Evolutionary conservation across 2,329 filamentous ascomycete genomes (phyloP).

Genomic region (Penicillium paneum): DNA sequence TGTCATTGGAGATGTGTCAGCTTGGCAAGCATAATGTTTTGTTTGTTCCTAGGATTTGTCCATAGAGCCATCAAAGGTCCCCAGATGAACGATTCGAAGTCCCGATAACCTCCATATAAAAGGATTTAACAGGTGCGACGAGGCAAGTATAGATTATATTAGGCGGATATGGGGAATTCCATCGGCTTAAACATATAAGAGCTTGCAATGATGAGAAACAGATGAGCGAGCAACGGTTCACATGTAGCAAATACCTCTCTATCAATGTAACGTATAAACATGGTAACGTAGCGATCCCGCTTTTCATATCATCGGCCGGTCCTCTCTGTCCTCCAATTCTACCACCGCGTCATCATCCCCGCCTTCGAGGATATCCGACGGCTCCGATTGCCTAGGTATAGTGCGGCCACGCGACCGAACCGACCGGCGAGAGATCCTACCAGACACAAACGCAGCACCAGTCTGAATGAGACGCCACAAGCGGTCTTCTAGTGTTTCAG

Average conservation of each 20-base stretch:
- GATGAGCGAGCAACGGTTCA: neutral
- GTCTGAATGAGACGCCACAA: conserved; percentile 39
- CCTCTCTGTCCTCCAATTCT: conserved; percentile 43
- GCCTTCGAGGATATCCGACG: conserved; percentile 49
- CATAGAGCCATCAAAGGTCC: too few relatives aligned
- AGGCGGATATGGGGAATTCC: neutral
- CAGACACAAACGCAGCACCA: conserved; percentile 20
- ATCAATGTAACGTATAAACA: conserved; percentile 4
- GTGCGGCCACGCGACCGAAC: conserved; percentile 16
- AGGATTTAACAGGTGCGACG: too few relatives aligned
- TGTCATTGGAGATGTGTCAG: too few relatives aligned
- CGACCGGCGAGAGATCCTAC: conserved; percentile 13
- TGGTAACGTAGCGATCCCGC: neutral
- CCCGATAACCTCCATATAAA: too few relatives aligned
- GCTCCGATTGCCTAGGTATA: conserved; percentile 17
- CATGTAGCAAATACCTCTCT: neutral
- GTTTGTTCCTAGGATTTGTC: too few relatives aligned
- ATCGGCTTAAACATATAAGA: neutral
- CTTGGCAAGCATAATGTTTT: too few relatives aligned
- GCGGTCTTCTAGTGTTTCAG: conserved; percentile 35
- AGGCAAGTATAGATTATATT: too few relatives aligned
- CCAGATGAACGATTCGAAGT: too few relatives aligned
- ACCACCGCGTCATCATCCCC: conserved; percentile 50
- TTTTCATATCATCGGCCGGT: conserved; percentile 12
- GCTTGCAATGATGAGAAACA: neutral